Evolutionary conservation across 495 filamentous ascomycete genomes (phyloP), one percentile per base, ranked within the genome.

Genomic region (Neurospora hispaniola): DNA sequence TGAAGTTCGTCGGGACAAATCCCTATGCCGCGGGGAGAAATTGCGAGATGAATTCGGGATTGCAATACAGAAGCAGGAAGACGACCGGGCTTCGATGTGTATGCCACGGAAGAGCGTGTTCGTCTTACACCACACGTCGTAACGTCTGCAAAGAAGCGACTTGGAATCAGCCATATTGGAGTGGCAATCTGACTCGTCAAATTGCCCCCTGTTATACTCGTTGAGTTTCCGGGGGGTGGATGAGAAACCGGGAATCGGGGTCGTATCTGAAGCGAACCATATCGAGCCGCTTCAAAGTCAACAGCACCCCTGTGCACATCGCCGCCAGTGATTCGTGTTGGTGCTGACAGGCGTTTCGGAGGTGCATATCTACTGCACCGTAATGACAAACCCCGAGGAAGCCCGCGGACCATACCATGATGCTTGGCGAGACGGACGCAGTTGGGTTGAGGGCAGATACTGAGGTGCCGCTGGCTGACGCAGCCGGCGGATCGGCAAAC

Each of bases 161-260:
- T 35, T 66, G 2, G 54, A 66, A 79, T 77, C 72, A 76, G 73
- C 76, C 75, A 71, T 46, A 71, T 75, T 73, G 74, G 74, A 76
- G 74, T 77, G 73, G 72, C 75, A 77, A 74, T 76, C 73, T 71
- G 69, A 69, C 72, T 62, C 54, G 23, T 11, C 54, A 66, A 35
- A 59, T 23, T 5, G 11, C 44, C 42, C 73, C 42, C 72, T 41
- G 71, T 38, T 46, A 27, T 38, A 16, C 46, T 2, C 23, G 69
- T 54, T 38, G 11, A n/a, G 16, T 46, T 43, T 66, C 68, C 54
- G 66, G 42, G 76, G 75, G 76, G 73, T 39, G 66, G 43, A 72
- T 77, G 41, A 76, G 72, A 80, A 81, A 82, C 79, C 79, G 76
- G 77, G 79, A 80, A 79, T 79, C 76, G 78, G 78, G 77, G 79